Evolutionary conservation across 805 yeast genomes (phyloP).

Genomic region (Lipomyces mesembrius): DNA sequence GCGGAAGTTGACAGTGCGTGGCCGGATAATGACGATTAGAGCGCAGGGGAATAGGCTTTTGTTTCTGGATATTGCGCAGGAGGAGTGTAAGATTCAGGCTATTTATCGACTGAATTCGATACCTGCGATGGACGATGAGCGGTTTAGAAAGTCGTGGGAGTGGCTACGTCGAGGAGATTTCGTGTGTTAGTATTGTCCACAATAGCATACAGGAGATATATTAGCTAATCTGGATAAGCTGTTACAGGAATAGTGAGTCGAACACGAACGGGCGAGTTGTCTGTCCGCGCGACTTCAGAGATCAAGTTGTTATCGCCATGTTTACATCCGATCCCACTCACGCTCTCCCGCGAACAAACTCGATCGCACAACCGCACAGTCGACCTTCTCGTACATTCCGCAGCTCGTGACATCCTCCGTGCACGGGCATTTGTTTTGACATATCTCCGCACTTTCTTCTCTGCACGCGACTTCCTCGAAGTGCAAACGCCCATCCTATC

Average conservation of each 20-base stretch:
- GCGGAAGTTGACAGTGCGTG: slow-evolving; percentile 50
- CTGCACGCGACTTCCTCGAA: slow-evolving; percentile 64
- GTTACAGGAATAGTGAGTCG: slow-evolving; percentile 73
- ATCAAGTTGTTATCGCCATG: slow-evolving; percentile 67
- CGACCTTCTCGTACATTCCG: slow-evolving; percentile 67
- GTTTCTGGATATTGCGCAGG: slow-evolving; percentile 72
- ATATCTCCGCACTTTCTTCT: slow-evolving; percentile 62
- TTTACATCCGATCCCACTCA: slow-evolving; percentile 70
- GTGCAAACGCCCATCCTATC: slow-evolving; percentile 88
- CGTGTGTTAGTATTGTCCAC: slow-evolving; percentile 44
- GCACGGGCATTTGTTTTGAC: slow-evolving; percentile 62
- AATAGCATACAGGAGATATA: background rate
- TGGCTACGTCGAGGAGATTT: slow-evolving; percentile 73
- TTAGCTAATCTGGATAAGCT: slow-evolving; percentile 37
- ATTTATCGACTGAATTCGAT: slow-evolving; percentile 58
- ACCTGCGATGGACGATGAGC: slow-evolving; percentile 49
- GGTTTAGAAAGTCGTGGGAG: slow-evolving; percentile 48
- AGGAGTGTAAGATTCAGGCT: slow-evolving; percentile 61
- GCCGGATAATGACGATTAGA: slow-evolving; percentile 63
- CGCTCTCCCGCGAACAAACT: slow-evolving; percentile 58
- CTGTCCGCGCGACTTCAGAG: slow-evolving; percentile 61
- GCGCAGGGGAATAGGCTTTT: slow-evolving; percentile 69
- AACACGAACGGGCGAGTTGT: slow-evolving; percentile 78
- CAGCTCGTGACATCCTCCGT: slow-evolving; percentile 53
- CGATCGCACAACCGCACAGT: slow-evolving; percentile 71